Evolutionary conservation across 768 basidiomycete species (phyloP).

Genomic region (Paxillus involutus): DNA sequence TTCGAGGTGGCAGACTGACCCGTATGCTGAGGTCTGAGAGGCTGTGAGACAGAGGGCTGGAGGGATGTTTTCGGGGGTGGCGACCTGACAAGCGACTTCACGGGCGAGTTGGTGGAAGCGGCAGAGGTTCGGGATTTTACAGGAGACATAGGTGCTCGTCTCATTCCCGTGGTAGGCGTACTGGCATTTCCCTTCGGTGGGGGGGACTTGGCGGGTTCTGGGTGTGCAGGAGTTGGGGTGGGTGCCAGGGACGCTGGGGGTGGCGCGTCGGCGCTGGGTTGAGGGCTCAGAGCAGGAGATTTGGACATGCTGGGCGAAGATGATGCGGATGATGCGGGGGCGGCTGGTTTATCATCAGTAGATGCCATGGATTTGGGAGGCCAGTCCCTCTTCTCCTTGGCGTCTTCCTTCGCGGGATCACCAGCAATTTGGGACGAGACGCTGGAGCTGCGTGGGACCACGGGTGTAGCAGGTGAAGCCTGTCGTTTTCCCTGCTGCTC

Average conservation of each 20-base stretch:
- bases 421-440: constrained; percentile 62
- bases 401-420: constrained; percentile 65
- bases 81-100: constrained; percentile 22
- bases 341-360: constrained; percentile 32
- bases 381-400: constrained; percentile 76
- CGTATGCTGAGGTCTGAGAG: constrained; percentile 39
- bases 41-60: constrained; percentile 36
- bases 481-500: constrained; percentile 78
- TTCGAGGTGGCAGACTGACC: constrained; percentile 40
- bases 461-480: constrained; percentile 36
- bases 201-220: constrained; percentile 20
- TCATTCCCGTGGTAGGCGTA: constrained; percentile 19
- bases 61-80: constrained; percentile 31
- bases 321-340: constrained; percentile 37
- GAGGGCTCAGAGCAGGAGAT: constrained; percentile 25
- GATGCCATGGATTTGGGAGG: constrained; percentile 52
- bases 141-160: constrained; percentile 21
- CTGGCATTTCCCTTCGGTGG: constrained; percentile 19
- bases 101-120: constrained; percentile 12
- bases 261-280: constrained; percentile 27
- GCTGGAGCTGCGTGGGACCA: constrained; percentile 61
- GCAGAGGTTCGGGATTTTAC: constrained; percentile 29
- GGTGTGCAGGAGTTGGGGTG: constrained; percentile 21
- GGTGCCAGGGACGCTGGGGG: constrained; percentile 16
- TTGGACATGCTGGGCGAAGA: constrained; percentile 18